These are phyloP conservation scores for Moesziomyces sp. DNA, from an alignment of 1,284 basidiomycete species.

Conservation along the genomic window DNA sequence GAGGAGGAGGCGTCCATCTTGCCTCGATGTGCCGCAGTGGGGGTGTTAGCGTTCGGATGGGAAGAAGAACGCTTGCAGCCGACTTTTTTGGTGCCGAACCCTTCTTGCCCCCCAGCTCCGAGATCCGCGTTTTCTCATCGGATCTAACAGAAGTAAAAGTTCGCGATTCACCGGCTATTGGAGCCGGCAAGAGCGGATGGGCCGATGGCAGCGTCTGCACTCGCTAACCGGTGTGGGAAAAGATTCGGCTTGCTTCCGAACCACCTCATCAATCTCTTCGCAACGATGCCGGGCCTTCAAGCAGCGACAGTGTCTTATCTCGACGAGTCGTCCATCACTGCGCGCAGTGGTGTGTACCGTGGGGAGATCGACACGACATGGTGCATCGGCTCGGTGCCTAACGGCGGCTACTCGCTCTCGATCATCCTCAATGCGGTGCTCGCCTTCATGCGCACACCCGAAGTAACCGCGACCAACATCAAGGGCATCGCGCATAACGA, in stretches of 20 bases:
- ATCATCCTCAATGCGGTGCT: conserved; percentile 46
- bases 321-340: conserved; percentile 18
- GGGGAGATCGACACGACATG: conserved; percentile 34
- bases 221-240: too few species aligned
- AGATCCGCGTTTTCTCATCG: neutral
- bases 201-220: too few species aligned
- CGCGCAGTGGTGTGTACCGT: conserved; percentile 13
- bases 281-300: conserved; percentile 30
- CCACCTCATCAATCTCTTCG: neutral
- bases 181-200: too few species aligned
- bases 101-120: neutral
- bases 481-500: conserved; percentile 25
- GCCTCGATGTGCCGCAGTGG: neutral
- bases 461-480: conserved; percentile 22
- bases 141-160: too few species aligned
- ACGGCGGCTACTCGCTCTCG: conserved; percentile 48
- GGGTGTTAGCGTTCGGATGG: too few species aligned
- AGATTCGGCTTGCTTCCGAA: too few species aligned
- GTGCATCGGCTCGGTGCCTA: conserved; percentile 48
- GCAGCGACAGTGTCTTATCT: conserved; percentile 12
- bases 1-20: conserved; percentile 5
- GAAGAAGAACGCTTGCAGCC: too few species aligned
- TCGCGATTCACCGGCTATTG: too few species aligned
- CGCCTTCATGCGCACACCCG: conserved; percentile 40
- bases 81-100: too few species aligned